phyloP scores from a whole-genome alignment of 1,284 basidiomycete species.

The Apiotrichum laibachii region DNA sequence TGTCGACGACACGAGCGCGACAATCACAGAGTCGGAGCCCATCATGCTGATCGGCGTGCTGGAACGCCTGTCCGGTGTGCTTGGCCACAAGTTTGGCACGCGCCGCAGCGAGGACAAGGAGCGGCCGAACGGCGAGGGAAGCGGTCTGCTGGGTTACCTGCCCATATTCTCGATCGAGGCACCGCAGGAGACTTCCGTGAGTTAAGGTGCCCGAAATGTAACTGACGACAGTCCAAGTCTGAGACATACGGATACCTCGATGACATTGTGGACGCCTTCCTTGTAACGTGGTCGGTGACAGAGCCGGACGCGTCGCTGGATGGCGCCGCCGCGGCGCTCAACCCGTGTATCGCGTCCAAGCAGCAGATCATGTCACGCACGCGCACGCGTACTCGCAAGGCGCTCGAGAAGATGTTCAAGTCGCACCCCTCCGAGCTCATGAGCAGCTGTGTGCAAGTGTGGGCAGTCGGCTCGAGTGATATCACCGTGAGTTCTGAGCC shows the following conservation, averaged over 20 bases:
- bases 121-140: constrained; percentile 54
- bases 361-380: constrained; percentile 42
- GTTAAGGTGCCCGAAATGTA: not conserved
- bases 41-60: constrained; percentile 77
- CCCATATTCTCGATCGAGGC: constrained; percentile 51
- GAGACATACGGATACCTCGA: constrained; percentile 35
- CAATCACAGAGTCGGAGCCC: constrained; percentile 74
- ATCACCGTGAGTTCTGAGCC: constrained; percentile 23
- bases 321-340: not conserved
- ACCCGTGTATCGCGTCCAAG: constrained; percentile 20
- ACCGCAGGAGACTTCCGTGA: constrained; percentile 27
- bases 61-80: constrained; percentile 72
- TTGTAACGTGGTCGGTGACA: constrained; percentile 41
- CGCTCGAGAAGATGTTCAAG: constrained; percentile 82
- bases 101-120: constrained; percentile 29
- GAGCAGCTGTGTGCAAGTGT: constrained; percentile 54
- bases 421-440: constrained; percentile 74
- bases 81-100: constrained; percentile 30
- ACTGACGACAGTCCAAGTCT: constrained; percentile 19
- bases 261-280: constrained; percentile 36
- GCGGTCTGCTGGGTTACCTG: constrained; percentile 49
- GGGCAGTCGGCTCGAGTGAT: constrained; percentile 32
- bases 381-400: constrained; percentile 66
- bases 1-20: constrained; percentile 40
- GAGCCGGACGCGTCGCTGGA: not conserved